These are phyloP conservation scores for Starmerella vaccinii DNA, from an alignment of 805 yeast genomes.

Conservation along the genomic window DNA sequence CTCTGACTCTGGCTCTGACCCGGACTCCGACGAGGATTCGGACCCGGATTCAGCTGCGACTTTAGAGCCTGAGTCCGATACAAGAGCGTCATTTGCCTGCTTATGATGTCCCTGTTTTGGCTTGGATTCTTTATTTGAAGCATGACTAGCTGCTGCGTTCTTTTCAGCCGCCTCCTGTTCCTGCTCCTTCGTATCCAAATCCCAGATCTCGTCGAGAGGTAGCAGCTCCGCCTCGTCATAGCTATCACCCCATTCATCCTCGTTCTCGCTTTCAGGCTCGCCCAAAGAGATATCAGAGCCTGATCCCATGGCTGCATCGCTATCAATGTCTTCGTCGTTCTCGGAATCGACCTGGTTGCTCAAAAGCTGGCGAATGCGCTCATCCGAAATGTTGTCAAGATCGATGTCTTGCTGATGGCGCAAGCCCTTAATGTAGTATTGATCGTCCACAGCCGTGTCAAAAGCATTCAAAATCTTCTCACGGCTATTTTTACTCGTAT, in stretches of 20 bases:
- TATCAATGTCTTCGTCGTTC: conserved; percentile 47
- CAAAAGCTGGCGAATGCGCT: conserved; percentile 24
- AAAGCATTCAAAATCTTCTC: conserved; percentile 42
- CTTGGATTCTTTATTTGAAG: neutral
- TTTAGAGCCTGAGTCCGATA: neutral
- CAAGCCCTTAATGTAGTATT: conserved; percentile 25
- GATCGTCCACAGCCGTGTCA: conserved; percentile 40
- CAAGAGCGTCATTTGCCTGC: neutral
- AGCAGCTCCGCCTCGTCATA: conserved; percentile 67
- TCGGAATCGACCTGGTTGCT: conserved; percentile 29
- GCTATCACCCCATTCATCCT: conserved; percentile 58
- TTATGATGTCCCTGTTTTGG: no score
- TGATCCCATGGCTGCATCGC: conserved; percentile 83
- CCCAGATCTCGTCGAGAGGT: conserved; percentile 84
- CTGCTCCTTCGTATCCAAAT: conserved; percentile 51
- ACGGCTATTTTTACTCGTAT: conserved; percentile 12
- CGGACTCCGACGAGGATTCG: conserved; percentile 13
- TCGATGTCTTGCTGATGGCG: conserved; percentile 29
- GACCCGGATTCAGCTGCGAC: conserved; percentile 19
- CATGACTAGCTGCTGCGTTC: neutral
- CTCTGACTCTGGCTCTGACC: conserved; percentile 15
- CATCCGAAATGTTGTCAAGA: conserved; percentile 31
- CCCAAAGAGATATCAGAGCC: conserved; percentile 57
- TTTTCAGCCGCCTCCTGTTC: conserved; percentile 2
- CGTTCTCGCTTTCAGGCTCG: conserved; percentile 38